Base-by-base conservation (phyloP, 1,139 yeast genomes). In the Suhomyces kunorum region DNA sequence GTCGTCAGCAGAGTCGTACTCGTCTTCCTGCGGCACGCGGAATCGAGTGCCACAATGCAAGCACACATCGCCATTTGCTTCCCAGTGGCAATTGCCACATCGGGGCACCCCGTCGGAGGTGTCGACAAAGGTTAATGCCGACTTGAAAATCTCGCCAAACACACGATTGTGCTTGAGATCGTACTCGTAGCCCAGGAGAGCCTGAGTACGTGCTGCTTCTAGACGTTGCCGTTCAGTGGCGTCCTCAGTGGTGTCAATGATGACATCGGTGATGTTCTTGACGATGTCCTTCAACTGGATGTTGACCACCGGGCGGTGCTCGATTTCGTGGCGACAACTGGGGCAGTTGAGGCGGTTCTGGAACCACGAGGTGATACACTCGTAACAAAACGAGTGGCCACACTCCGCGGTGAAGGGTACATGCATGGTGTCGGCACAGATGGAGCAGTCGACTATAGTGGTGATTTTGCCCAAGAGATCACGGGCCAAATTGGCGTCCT, bases 71-170 rank as follows among this genome's bases (percentile, higher is more conserved):
- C 83, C 83, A 46, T 70, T 74, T 3, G 85, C 80, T 56, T 87
- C 95, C 95, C 95, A 87, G 52, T 81, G 87, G 58, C 96, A 87
- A 40, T 76, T 73, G 2, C 87, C 80, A 56, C 96, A 87, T 41
- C 95, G 64, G 0, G 85, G 80, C 6, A 87, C 89, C 2, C 90
- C 92, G 56, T 87, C 96, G 18, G 81, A 81, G 38, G 69, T 74
- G 47, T 80, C 87, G 3, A 82, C 65, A 16, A 75, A 57, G 0
- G 82, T 80, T 24, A 71, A 59, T 1, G 79, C 76, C 17, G 75
- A 61, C 16, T 68, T 61, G 57, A 83, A 83, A 6, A 74, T 56
- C 23, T 69, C 71, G 1, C 74, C 77, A 60, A 78, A 80, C 25
- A 80, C 50, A 1, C 55, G 54, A 13, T 67, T 62, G 8, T 55